Evolutionary conservation across 768 basidiomycete genomes (phyloP).

Genomic region (Tylopilus plumbeoviolaceoides): DNA sequence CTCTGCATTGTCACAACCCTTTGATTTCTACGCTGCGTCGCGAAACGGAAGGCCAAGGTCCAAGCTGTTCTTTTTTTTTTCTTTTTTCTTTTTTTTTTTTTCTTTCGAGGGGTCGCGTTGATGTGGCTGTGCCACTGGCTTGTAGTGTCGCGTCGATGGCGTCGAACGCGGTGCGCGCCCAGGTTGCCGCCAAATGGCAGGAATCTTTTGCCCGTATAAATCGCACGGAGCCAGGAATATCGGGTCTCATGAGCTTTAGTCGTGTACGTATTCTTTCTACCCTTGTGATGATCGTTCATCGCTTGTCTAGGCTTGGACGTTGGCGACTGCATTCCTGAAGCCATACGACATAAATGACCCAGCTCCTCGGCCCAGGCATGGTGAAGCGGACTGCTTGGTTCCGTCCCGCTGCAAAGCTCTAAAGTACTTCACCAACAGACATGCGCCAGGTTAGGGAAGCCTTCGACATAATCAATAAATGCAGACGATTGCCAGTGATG

Average conservation of each 20-base stretch:
- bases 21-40: too few relatives aligned
- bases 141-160: slow-evolving; percentile 38
- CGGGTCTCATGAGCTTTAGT: slow-evolving; percentile 61
- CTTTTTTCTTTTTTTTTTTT: too few relatives aligned
- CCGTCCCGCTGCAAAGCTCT: neutral
- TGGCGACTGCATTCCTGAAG: slow-evolving; percentile 49
- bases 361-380: slow-evolving; percentile 26
- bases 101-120: too few relatives aligned
- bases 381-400: slow-evolving; percentile 16
- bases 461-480: slow-evolving; percentile 54
- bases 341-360: slow-evolving; percentile 49
- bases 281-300: neutral
- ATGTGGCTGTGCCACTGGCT: slow-evolving; percentile 21
- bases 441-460: slow-evolving; percentile 48
- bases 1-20: too few relatives aligned
- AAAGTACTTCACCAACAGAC: slow-evolving; percentile 32
- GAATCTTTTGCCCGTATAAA: slow-evolving; percentile 66
- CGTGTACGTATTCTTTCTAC: slow-evolving; percentile 36
- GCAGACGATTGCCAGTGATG: slow-evolving; percentile 57
- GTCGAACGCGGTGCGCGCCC: slow-evolving; percentile 57
- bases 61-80: too few relatives aligned
- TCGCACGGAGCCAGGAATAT: slow-evolving; percentile 52
- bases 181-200: slow-evolving; percentile 69
- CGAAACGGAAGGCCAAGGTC: too few relatives aligned
- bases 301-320: slow-evolving; percentile 55